Evolutionary conservation across 306 rosid species (phyloP).

Genomic region (Trifolium dubium): DNA sequence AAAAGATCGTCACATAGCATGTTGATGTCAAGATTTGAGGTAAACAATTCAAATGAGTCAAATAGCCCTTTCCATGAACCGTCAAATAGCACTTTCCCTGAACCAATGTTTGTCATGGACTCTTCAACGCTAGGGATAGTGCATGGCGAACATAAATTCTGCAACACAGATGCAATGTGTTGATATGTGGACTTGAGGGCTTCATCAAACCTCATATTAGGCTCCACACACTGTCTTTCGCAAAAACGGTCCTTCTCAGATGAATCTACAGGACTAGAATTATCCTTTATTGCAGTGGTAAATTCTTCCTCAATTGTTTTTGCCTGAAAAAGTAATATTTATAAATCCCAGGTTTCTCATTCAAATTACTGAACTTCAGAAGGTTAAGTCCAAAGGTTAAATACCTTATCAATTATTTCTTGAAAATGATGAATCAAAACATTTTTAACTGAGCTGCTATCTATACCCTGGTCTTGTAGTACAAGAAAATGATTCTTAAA

Average conservation of each 20-base stretch:
- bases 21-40: slow-evolving; percentile 57
- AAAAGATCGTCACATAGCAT: slow-evolving; percentile 55
- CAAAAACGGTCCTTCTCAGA: slow-evolving; percentile 27
- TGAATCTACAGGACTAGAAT: slow-evolving; percentile 25
- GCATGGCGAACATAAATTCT: slow-evolving; percentile 49
- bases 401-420: slow-evolving; percentile 71
- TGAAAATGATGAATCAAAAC: slow-evolving; percentile 62
- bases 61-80: slow-evolving; percentile 59
- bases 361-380: slow-evolving; percentile 12
- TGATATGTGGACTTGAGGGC: slow-evolving; percentile 52
- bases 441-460: slow-evolving; percentile 57
- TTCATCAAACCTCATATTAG: slow-evolving; percentile 48
- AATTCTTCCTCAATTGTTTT: slow-evolving; percentile 63
- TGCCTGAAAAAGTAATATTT: slow-evolving; percentile 53
- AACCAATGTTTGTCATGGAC: slow-evolving; percentile 50
- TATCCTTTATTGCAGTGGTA: slow-evolving; percentile 37
- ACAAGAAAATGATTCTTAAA: slow-evolving; percentile 56
- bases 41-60: background rate
- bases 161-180: slow-evolving; percentile 54
- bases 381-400: background rate
- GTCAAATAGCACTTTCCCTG: slow-evolving; percentile 55
- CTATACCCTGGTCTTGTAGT: slow-evolving; percentile 40
- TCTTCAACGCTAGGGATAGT: slow-evolving; percentile 48
- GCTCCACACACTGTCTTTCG: slow-evolving; percentile 40
- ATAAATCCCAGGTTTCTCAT: slow-evolving; percentile 8